Evolutionary conservation across 257 asterid species (phyloP).

Genomic region (Solanum neorickii): DNA sequence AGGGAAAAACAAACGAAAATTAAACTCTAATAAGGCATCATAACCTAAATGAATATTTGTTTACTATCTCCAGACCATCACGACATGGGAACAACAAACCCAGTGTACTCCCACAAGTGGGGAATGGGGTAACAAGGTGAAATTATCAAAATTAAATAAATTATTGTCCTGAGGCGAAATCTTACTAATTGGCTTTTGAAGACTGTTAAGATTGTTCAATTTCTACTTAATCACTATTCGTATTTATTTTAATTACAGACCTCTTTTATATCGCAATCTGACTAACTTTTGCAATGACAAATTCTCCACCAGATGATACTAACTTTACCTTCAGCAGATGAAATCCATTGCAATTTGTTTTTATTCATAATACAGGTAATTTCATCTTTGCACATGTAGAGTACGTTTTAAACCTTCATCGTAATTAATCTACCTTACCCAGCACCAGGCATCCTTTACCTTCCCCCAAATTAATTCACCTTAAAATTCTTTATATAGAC

Average conservation of each 20-base stretch:
- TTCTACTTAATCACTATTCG: not conserved
- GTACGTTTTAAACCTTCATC: not conserved
- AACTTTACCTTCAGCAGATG: not conserved
- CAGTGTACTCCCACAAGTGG: not conserved
- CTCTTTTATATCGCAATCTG: not conserved
- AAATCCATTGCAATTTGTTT: not conserved
- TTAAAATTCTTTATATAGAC: not conserved
- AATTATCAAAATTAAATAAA: not conserved
- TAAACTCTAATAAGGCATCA: not conserved
- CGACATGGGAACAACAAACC: not conserved
- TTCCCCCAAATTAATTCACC: not conserved
- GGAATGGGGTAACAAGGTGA: not conserved
- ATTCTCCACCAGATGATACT: not conserved
- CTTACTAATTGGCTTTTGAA: not conserved
- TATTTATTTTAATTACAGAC: not conserved
- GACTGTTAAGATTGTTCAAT: not conserved
- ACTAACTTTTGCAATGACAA: not conserved
- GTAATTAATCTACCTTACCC: not conserved
- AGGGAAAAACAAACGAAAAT: not conserved
- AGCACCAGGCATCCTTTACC: not conserved
- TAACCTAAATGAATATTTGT: not conserved
- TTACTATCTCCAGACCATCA: not conserved
- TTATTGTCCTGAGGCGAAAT: not conserved
- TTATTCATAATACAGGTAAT: not conserved
- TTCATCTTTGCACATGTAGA: not conserved